These are phyloP conservation scores for Aspergillus pseudoglaucus DNA, from an alignment of 2,329 filamentous ascomycete species.

Conservation along the genomic window DNA sequence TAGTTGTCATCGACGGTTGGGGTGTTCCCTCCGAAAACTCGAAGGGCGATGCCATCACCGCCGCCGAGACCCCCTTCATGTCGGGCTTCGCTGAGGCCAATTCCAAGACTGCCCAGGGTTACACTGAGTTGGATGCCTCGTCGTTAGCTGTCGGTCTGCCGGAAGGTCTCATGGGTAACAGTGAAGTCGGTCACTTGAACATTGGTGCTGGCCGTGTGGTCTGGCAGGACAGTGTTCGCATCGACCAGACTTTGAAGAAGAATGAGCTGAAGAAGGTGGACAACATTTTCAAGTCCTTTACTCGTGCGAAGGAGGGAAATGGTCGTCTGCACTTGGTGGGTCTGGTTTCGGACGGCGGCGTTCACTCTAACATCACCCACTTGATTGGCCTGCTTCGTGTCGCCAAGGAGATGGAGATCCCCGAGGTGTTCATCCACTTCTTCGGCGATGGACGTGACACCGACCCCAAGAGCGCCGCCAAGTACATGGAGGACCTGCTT, in stretches of 20 bases:
- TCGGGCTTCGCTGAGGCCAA: slow-evolving; percentile 65
- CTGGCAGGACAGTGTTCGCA: slow-evolving; percentile 97
- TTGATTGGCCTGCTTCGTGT: slow-evolving; percentile 80
- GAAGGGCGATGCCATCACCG: slow-evolving; percentile 90
- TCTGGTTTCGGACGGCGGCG: slow-evolving; percentile 90
- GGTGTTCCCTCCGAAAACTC: slow-evolving; percentile 78
- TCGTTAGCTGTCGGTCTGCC: slow-evolving; percentile 92
- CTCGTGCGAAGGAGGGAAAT: slow-evolving; percentile 76
- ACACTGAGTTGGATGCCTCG: slow-evolving; percentile 88
- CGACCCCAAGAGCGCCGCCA: slow-evolving; percentile 86
- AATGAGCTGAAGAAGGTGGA: slow-evolving; percentile 68
- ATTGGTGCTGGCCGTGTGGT: slow-evolving; percentile 96
- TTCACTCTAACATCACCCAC: slow-evolving; percentile 94
- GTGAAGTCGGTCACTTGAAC: slow-evolving; percentile 96
- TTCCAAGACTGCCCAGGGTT: slow-evolving; percentile 73
- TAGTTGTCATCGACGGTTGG: slow-evolving; percentile 99
- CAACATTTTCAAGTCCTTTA: slow-evolving; percentile 71
- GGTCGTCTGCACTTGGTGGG: slow-evolving; percentile 88
- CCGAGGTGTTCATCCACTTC: slow-evolving; percentile 97
- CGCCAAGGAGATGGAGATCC: slow-evolving; percentile 79
- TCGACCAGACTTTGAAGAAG: slow-evolving; percentile 88
- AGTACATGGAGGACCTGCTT: slow-evolving; percentile 81
- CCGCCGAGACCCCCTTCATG: slow-evolving; percentile 90
- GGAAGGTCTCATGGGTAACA: slow-evolving; percentile 98
- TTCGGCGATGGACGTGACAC: slow-evolving; percentile 97